These are phyloP conservation scores for Xeromyces bisporus DNA, from an alignment of 495 filamentous ascomycete species.

Conservation along the genomic window DNA sequence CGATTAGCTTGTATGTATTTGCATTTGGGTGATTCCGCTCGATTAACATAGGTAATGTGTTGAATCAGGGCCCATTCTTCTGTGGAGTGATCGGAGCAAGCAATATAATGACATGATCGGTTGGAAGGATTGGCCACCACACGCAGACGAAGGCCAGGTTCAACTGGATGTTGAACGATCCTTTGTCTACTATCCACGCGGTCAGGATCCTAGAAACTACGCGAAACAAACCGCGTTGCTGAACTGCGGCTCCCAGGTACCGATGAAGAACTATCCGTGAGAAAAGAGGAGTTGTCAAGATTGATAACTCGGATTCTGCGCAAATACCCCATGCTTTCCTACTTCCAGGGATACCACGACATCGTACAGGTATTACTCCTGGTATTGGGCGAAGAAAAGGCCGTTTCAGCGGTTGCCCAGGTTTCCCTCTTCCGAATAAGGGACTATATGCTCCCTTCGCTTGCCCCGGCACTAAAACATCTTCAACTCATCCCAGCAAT, in stretches of 20 bases:
- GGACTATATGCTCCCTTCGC: slow-evolving; percentile 90
- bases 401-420: slow-evolving; percentile 44
- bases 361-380: slow-evolving; percentile 94
- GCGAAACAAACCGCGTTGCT: neutral
- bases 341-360: slow-evolving; percentile 98
- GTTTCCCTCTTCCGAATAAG: slow-evolving; percentile 80
- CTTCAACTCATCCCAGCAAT: slow-evolving; percentile 72
- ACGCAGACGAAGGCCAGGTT: slow-evolving; percentile 79
- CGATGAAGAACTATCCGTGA: slow-evolving; percentile 40
- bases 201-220: slow-evolving; percentile 28
- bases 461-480: slow-evolving; percentile 67
- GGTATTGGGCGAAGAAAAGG: slow-evolving; percentile 46
- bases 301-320: slow-evolving; percentile 65
- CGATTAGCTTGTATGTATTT: slow-evolving; percentile 67
- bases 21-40: too few relatives aligned
- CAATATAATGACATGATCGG: slow-evolving; percentile 9
- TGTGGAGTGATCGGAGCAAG: slow-evolving; percentile 35
- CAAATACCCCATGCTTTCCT: slow-evolving; percentile 69
- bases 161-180: slow-evolving; percentile 81
- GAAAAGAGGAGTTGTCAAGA: slow-evolving; percentile 54
- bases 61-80: slow-evolving; percentile 55
- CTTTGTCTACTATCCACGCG: slow-evolving; percentile 89
- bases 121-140: slow-evolving; percentile 43
- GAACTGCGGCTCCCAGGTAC: slow-evolving; percentile 12
- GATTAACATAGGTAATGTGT: neutral